Base-by-base conservation (phyloP, 1,139 yeast species). In the Candida anutae region DNA sequence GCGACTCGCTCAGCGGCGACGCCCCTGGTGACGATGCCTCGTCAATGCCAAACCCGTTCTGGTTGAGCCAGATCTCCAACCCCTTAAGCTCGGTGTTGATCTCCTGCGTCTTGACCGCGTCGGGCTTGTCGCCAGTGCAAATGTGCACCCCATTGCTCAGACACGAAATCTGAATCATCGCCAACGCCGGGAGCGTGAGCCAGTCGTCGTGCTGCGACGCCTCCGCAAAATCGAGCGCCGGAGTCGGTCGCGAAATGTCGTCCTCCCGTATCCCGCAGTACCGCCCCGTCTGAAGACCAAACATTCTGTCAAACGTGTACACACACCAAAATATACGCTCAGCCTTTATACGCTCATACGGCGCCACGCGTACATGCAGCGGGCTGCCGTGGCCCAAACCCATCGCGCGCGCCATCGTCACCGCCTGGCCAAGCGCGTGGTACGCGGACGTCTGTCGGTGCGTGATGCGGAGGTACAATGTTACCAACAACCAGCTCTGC, bases 361-460 rank as follows among this genome's bases (percentile, higher is more conserved):
- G 50, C 5, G 65, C 55, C 32, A 45, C 50, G 0, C 34, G 31
- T 5, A 34, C 29, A 3, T 43, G 27, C 12, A 39, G 44, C n/a
- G 46, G 41, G 16, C 39, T 33, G 24, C 38, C 42, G 38, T 37
- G 61, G 22, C 64, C 66, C 22, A 77, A 43, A 1, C 80, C 77
- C 78, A 77, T 73, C 4, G 76, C 68, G 33, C 66, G 62, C 16
- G 68, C 54, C 68, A 76, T 69, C 25, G 66, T 54, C 4, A 71
- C 50, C 1, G 82, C 84, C 24, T 58, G 62, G 3, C 74, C 72
- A 24, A 77, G 43, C 0, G 80, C 72, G 38, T 57, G 58, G 55
- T 64, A 69, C 19, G 70, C 54, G 1, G 79, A 64, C 5, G 73
- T 66, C 46, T 77, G 84, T 28, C 81, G 57, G 40, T 75, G 77